Base-by-base conservation (phyloP, 2,329 filamentous ascomycete species). In the Aspergillus unguis region DNA sequence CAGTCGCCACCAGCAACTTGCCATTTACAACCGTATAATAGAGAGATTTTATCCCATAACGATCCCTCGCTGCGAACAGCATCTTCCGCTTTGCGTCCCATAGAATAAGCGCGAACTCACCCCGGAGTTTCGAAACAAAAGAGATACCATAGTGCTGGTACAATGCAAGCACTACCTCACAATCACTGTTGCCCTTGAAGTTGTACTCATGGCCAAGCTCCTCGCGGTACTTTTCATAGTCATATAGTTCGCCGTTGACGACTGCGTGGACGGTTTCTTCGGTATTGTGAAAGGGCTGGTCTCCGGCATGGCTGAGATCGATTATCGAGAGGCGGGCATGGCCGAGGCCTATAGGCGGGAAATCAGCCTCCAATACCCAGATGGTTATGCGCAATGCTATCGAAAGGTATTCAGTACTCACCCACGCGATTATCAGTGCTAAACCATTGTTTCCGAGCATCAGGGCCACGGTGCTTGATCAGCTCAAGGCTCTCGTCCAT, bases 171-270 rank as follows among this genome's bases (percentile, higher is more conserved):
- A 81, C 73, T 6, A 83, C 70, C 58, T 83, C 80, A 32, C 75
- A 77, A 58, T 83, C 80, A 40, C 73, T 76, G 28, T 67, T 61
- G 32, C 77, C 70, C 32, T 65, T 64, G 66, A 83, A 83, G 2
- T 59, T 44, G 62, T 80, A 80, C 44, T 68, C 68, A 2, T 70
- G 53, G 2, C 62, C 52, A 23, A 76, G 63, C 8, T 71, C 59
- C 5, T 58, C 58, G 26, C 78, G 72, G 9, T 80, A 70, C 8
- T 65, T 59, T 44, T 81, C 77, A 52, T 77, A 71, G 58, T 80
- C 78, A 62, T 84, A 84, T n/a, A 84, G 71, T 62, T 84, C 81
- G 28, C 82, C 81, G 53, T 82, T 83, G 26, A 84, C 78, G n/a
- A 84, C 75, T 1, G 79, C 80, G 61, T 83, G 80, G 17, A 84